Evolutionary conservation across 129 eudicot genomes (phyloP), one percentile per base, ranked within the genome.

Genomic region (Pulicaria dysenterica): DNA sequence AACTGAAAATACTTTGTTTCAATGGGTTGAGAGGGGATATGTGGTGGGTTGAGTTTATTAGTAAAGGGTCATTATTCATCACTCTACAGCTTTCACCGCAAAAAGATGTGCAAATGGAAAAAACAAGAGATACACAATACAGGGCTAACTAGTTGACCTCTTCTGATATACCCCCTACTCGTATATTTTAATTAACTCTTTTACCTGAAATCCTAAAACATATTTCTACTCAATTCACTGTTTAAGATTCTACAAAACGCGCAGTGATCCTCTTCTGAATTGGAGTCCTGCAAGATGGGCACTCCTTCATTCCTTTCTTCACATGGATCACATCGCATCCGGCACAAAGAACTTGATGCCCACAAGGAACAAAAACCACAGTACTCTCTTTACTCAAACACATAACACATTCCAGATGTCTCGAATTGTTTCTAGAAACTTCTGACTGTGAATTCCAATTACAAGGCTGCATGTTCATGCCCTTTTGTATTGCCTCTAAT

Each of bases 341-440:
- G 6, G 0, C 78, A 53, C 91, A 90, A 2, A 90, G 80, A 63
- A 87, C 96, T 76, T 81, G 86, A 74, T 90, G 96, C 3, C 89
- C 89, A 61, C 96, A 90, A 2, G 96, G 96, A 47, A 85, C 75
- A 73, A 90, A 85, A 73, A 87, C 67, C 79, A 90, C 86, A 0
- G 79, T 56, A 19, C 57, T 87, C 79, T 90, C 96, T 74, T 81
- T 87, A 0, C 68, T 46, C 80, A 90, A 70, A 67, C 96, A 90
- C 96, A 90, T 87, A 38, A 87, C 85, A 58, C 96, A 90, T 53
- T 90, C 95, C 44, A 85, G 44, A 17, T 14, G 49, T 15, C 68
- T 72, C 16, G 59, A 45, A 31, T 69, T 79, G 38, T 72, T 83
- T 79, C 61, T 57, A 38, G 72, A 73, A 2, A 58, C 82, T n/a